Percentiles rank a stretch among this genome's conserved stretches.
These are phyloP conservation scores for Xerocomus brunneocitrinus DNA, from an alignment of 768 basidiomycete species.

Conservation along the genomic window DNA sequence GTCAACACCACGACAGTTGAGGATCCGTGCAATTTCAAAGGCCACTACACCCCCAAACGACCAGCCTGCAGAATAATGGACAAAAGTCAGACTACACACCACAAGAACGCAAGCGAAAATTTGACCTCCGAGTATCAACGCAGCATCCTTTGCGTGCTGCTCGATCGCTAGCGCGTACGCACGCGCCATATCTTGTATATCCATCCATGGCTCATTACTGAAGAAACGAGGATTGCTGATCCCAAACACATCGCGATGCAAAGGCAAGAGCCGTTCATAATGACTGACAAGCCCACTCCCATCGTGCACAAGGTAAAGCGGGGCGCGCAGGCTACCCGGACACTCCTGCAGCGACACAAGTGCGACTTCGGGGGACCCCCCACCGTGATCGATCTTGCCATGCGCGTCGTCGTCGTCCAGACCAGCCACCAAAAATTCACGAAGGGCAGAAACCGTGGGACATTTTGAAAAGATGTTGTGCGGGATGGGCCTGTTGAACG, in stretches of 20 bases:
- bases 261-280: slow-evolving; percentile 41
- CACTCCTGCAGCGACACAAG: slow-evolving; percentile 38
- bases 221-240: slow-evolving; percentile 54
- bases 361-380: slow-evolving; percentile 20
- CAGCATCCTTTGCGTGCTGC: slow-evolving; percentile 30
- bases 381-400: neutral
- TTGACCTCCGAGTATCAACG: slow-evolving; percentile 56
- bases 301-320: slow-evolving; percentile 67
- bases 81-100: neutral
- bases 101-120: neutral
- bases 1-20: slow-evolving; percentile 34
- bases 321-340: slow-evolving; percentile 22
- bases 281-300: slow-evolving; percentile 61
- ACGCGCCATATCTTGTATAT: slow-evolving; percentile 48
- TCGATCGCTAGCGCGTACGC: slow-evolving; percentile 44
- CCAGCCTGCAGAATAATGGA: slow-evolving; percentile 48
- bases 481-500: slow-evolving; percentile 42
- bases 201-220: slow-evolving; percentile 42
- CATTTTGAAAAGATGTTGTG: slow-evolving; percentile 38
- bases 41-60: slow-evolving; percentile 75
- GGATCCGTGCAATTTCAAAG: slow-evolving; percentile 55
- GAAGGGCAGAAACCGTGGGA: slow-evolving; percentile 33
- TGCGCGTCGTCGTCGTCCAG: neutral
- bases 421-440: slow-evolving; percentile 9
- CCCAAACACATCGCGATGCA: slow-evolving; percentile 56